Base-by-base conservation (phyloP, 2,329 filamentous ascomycete species). In the Pseudohalonectria lignicola region DNA sequence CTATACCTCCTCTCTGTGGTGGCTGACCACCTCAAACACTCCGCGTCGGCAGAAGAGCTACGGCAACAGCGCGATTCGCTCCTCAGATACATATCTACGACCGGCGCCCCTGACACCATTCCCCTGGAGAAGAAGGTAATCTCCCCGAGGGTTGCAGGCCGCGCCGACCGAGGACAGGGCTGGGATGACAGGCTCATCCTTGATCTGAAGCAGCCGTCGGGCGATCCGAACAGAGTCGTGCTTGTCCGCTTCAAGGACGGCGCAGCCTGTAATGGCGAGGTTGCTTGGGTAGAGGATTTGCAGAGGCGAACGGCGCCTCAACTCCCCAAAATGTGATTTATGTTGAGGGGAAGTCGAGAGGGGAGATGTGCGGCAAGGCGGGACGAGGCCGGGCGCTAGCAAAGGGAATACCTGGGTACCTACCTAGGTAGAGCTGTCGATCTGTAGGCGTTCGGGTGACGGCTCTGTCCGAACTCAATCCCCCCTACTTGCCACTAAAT, bases 1-100 rank as follows among this genome's bases (percentile, higher is more conserved):
- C 82, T 80, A 53, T 87, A 83, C 57, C 69, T 92, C 4, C 66
- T 86, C 10, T 61, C 68, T 25, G 59, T 83, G 0, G 57, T 85
- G 2, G 56, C 69, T 1, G 61, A 60, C 2, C 74, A 77, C 47
- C 59, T 82, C 51, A 43, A 48, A 0, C 43, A 49, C 2, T 40
- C 48, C 0, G 47, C 41, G 1, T 45, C 49, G 8, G 46, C 49
- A 13, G 50, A 48, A 2, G 42, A 50, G 1, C 40, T 45, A 16
- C 50, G 34, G 33, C 40, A 8, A 21, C 53, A 58, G 4, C 66
- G 38, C 5, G 32, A 36, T 10, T 31, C 29, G 25, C 39, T 37
- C 6, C 11, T 34, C n/a, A n/a, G n/a, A n/a, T n/a, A n/a, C n/a
- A n/a, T n/a, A n/a, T n/a, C n/a, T n/a, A n/a, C n/a, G n/a, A n/a